Evolutionary conservation across 2,329 filamentous ascomycete genomes (phyloP), one percentile per base, ranked within the genome.

Genomic region (Endocalyx cinctus): DNA sequence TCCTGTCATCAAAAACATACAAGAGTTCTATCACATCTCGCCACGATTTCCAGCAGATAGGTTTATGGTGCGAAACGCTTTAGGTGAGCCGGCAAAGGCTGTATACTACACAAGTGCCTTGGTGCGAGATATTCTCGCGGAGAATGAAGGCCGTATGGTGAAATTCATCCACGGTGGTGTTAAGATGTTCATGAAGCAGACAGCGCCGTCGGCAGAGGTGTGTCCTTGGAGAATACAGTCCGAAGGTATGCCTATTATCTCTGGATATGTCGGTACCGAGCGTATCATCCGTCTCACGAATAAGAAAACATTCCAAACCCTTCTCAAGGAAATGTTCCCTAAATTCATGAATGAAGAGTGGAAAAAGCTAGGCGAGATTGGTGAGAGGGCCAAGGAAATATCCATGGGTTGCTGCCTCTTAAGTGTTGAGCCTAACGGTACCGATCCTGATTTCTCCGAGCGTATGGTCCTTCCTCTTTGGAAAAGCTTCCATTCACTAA

Each of bases 141-240:
- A 83, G 54, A 98, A 98, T 58, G 88, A 96, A 60, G 86, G 87
- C 27, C 82, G 84, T 17, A 88, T 88, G 28, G 82, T 97, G 62
- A 94, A 92, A 59, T 95, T 98, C 56, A 85, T 98, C 31, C 92
- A 98, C 62, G 90, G 84, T 31, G 92, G 92, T 44, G 89, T 98
- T 20, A 94, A 94, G 66, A 97, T 97, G 87, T 98, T 94, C 59
- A 92, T 97, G 70, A 95, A 94, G 69, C 90, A 97, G 60, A 88
- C 96, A 54, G 84, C 87, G 0, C 89, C 94, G 39, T 84, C 82
- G 5, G 81, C 83, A 22, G 83, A 89, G 34, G 84, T 92, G 20
- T 95, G 89, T 67, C 77, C 83, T 38, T 98, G 92, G 92, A 80
- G 92, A 29, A 92, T 98, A 50, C 92, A 98, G 69, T 85, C 83